phyloP scores from a whole-genome alignment of 2,329 filamentous ascomycete species.

The Lasiodiplodia gonubiensis region DNA sequence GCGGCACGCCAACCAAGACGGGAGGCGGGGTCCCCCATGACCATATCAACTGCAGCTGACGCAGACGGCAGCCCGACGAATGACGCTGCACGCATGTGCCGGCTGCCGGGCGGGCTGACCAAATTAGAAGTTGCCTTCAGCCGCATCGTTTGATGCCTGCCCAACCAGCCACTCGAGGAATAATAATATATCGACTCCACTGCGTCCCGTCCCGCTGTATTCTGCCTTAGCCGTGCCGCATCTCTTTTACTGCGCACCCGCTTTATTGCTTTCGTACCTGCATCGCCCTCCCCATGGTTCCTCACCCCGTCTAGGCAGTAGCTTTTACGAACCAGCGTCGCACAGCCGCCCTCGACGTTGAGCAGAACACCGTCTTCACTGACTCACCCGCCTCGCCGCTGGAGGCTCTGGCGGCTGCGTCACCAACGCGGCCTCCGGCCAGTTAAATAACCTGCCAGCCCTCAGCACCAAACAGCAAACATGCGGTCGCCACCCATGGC shows the following conservation, averaged over 20 bases:
- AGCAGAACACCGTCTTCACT: not conserved
- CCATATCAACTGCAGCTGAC: constrained; percentile 13
- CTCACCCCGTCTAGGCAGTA: constrained; percentile 12
- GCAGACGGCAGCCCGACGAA: too few relatives aligned
- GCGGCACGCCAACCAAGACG: not conserved
- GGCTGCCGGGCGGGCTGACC: not conserved
- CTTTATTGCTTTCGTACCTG: not conserved
- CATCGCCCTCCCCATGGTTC: not conserved
- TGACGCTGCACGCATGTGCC: not conserved
- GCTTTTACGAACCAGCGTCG: not conserved
- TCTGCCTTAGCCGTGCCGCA: not conserved
- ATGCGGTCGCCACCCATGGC: constrained; percentile 27
- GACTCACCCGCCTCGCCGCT: constrained; percentile 23
- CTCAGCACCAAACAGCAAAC: not conserved
- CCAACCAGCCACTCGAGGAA: not conserved
- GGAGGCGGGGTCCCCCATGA: constrained; percentile 3
- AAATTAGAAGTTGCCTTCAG: not conserved
- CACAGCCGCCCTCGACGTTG: not conserved
- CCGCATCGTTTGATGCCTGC: not conserved
- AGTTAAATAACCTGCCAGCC: constrained; percentile 8
- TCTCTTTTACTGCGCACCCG: too few relatives aligned
- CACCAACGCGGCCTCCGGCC: constrained; percentile 15
- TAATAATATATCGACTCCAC: constrained; percentile 5
- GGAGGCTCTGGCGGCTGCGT: constrained; percentile 6
- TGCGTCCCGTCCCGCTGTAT: constrained; percentile 3